A percentile compares a stretch with the other conserved stretches of the same genome.
Evolutionary conservation across 2,329 filamentous ascomycete species (phyloP).

Genomic region (Talaromyces sp.): DNA sequence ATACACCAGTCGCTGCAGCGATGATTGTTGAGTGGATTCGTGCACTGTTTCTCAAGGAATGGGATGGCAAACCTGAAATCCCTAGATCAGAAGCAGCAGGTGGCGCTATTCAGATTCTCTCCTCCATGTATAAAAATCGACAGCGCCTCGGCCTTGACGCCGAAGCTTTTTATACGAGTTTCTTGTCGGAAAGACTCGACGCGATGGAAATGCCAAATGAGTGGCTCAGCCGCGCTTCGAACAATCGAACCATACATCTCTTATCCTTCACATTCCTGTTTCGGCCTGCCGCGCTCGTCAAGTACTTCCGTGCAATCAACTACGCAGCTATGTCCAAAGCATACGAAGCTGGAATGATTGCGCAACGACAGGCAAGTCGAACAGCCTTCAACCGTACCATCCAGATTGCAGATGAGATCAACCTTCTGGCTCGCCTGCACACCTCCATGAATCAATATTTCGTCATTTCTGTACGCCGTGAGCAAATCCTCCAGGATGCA

Average conservation of each 20-base stretch:
- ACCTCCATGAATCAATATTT: slow-evolving; percentile 68
- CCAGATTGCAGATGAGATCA: slow-evolving; percentile 54
- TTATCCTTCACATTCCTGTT: slow-evolving; percentile 81
- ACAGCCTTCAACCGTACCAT: slow-evolving; percentile 42
- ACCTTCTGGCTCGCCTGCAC: slow-evolving; percentile 61
- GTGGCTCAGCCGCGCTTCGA: slow-evolving; percentile 62
- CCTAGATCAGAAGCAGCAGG: slow-evolving; percentile 68
- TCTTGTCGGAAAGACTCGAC: slow-evolving; percentile 72
- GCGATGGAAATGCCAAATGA: slow-evolving; percentile 68
- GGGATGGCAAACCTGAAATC: slow-evolving; percentile 72
- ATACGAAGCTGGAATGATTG: slow-evolving; percentile 62
- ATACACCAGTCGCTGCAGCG: slow-evolving; percentile 27
- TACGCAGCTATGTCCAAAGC: slow-evolving; percentile 79
- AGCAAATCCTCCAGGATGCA: slow-evolving; percentile 66
- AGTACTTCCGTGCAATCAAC: slow-evolving; percentile 84
- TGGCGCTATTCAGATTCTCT: slow-evolving; percentile 70
- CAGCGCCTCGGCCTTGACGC: slow-evolving; percentile 63
- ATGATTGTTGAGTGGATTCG: slow-evolving; percentile 48
- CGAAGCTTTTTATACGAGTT: slow-evolving; percentile 69
- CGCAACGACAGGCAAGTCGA: slow-evolving; percentile 44
- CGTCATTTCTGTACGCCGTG: slow-evolving; percentile 64
- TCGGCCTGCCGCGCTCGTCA: slow-evolving; percentile 65
- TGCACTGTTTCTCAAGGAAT: slow-evolving; percentile 71
- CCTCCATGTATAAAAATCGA: slow-evolving; percentile 68
- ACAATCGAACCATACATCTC: slow-evolving; percentile 66